Conservation (phyloP, 148 eudicot species). For the Persicaria tinctoria region DNA sequence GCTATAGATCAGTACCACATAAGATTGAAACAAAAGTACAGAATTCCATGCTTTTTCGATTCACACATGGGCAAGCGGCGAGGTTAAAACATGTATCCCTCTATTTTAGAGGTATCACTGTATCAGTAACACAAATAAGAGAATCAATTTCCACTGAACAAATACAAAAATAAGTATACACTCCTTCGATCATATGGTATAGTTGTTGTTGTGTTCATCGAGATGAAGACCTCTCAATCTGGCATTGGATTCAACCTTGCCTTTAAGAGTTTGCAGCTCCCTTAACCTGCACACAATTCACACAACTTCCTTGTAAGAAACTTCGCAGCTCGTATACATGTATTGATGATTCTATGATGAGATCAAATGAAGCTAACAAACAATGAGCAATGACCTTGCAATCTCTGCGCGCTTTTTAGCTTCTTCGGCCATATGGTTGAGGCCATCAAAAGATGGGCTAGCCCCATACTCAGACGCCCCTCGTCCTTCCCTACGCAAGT, state of each 20-base stretch:
- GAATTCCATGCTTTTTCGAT: background rate
- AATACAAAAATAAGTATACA: background rate
- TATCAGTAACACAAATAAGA: background rate
- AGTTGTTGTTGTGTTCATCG: constrained; percentile 12
- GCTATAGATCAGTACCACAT: too few species aligned
- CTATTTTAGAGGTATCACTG: background rate
- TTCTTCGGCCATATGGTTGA: constrained; percentile 73
- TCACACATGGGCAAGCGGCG: background rate
- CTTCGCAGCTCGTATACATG: background rate
- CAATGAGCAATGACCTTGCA: constrained; percentile 39
- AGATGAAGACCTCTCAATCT: constrained; percentile 31
- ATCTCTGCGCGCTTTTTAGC: constrained; percentile 73
- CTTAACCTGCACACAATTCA: constrained; percentile 41
- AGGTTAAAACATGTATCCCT: background rate
- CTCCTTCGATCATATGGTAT: background rate
- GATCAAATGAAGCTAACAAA: background rate
- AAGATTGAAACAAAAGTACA: too few species aligned
- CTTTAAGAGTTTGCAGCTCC: constrained; percentile 37
- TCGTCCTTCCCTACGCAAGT: constrained; percentile 53
- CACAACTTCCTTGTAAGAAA: background rate
- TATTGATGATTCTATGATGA: background rate
- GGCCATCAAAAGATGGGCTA: constrained; percentile 45
- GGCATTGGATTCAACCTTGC: constrained; percentile 29
- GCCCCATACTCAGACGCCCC: constrained; percentile 40
- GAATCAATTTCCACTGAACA: constrained; percentile 4